Evolutionary conservation across 2,329 filamentous ascomycete genomes (phyloP).

Genomic region (Hawksworthiomyces lignivorus): DNA sequence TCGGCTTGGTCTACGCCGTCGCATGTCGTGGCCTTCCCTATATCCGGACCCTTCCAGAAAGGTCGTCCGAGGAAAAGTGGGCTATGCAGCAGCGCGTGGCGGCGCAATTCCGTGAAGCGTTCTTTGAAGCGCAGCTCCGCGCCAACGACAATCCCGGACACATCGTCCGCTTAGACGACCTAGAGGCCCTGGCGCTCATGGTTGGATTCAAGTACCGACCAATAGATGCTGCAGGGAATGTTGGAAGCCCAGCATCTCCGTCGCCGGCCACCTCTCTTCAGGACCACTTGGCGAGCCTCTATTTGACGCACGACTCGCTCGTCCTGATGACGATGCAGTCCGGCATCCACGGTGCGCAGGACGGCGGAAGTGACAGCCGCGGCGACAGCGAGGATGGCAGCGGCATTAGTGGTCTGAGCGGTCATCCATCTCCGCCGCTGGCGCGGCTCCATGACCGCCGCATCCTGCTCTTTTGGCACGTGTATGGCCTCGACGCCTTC

Average conservation of each 20-base stretch:
- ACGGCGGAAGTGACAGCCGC: neutral
- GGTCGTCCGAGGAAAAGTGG: conserved; percentile 13
- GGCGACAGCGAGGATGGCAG: neutral
- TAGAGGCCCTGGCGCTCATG: conserved; percentile 18
- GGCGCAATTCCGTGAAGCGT: conserved; percentile 16
- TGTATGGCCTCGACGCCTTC: conserved; percentile 17
- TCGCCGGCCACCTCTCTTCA: neutral
- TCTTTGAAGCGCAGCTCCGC: conserved; percentile 13
- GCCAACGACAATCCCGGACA: conserved; percentile 1
- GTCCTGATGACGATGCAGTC: conserved; percentile 18
- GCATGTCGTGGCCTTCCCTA: conserved; percentile 20
- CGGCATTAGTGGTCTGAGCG: neutral
- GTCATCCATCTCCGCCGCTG: neutral
- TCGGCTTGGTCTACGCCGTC: conserved; percentile 17
- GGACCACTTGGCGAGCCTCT: conserved; percentile 14
- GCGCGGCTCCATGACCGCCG: conserved; percentile 12
- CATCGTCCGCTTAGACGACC: conserved; percentile 12
- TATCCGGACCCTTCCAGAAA: too few species aligned
- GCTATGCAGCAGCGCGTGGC: conserved; percentile 17
- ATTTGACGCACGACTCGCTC: conserved; percentile 19
- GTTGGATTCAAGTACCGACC: conserved; percentile 15
- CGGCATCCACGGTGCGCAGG: conserved; percentile 5
- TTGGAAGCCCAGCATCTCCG: too few species aligned
- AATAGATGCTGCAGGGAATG: neutral
- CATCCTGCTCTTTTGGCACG: conserved; percentile 16